Percentiles rank a stretch among this genome's conserved stretches.
These are phyloP conservation scores for Cystobasidium ongulense DNA, from an alignment of 768 basidiomycete genomes.

Conservation along the genomic window DNA sequence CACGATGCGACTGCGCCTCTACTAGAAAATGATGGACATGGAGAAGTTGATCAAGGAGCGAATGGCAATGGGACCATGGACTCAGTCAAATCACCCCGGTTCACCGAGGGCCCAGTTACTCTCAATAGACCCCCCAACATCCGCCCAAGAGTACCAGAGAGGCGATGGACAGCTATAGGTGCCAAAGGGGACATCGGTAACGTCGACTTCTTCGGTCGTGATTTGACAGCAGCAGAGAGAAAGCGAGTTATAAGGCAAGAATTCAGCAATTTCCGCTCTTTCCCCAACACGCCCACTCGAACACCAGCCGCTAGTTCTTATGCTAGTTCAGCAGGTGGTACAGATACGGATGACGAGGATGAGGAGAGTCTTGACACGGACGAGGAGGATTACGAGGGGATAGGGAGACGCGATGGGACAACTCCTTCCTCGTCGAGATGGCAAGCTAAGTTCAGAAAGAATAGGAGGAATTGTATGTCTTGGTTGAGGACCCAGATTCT, in stretches of 20 bases:
- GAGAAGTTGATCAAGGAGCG: conserved; percentile 34
- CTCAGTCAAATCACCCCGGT: not conserved
- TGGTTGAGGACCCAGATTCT: conserved; percentile 41
- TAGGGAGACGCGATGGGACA: conserved; percentile 24
- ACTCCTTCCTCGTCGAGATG: conserved; percentile 27
- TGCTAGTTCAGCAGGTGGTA: conserved; percentile 13
- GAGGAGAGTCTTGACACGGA: conserved; percentile 32
- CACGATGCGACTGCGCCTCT: conserved; percentile 2
- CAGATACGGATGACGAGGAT: conserved; percentile 9
- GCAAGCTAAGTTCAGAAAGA: conserved; percentile 38
- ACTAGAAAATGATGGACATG: conserved; percentile 40
- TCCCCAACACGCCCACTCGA: conserved; percentile 42
- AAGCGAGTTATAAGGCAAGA: conserved; percentile 25
- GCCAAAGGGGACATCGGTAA: conserved; percentile 9
- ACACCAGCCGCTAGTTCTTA: conserved; percentile 29
- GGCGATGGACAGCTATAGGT: conserved; percentile 26
- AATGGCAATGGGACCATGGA: conserved; percentile 17
- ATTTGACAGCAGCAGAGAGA: not conserved
- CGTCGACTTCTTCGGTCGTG: conserved; percentile 19
- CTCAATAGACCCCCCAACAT: conserved; percentile 11
- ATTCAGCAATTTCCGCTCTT: conserved; percentile 33
- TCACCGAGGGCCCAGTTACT: conserved; percentile 7
- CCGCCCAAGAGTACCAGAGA: not conserved
- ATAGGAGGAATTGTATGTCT: conserved; percentile 37
- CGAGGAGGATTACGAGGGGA: conserved; percentile 30